Evolutionary conservation across 2,329 filamentous ascomycete species (phyloP), one percentile per base, ranked within the genome.

Genomic region (Cadophora sp.): DNA sequence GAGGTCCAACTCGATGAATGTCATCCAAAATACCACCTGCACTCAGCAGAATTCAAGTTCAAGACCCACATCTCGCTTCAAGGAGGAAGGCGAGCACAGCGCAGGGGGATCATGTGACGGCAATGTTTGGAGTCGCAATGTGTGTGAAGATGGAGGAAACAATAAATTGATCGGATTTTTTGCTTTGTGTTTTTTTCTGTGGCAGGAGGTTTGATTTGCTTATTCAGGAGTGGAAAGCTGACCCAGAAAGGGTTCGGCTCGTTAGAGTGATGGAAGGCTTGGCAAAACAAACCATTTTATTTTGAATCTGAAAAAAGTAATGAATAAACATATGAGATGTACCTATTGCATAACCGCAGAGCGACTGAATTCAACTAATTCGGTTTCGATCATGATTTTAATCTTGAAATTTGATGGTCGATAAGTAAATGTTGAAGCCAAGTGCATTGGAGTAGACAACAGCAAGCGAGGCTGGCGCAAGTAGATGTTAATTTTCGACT

Each of bases 341-440:
- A 39, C n/a, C n/a, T n/a, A n/a, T 39, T 8, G 33, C 33, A 39
- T 39, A 39, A 8, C 2, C 33, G 33, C 33, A 39, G 33, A 39
- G 33, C 11, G 11, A 39, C 33, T 6, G 33, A 39, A 39, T 39
- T 39, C 11, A 9, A 39, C 33, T 8, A 8, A 6, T 39, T 8
- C 11, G 33, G 11, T 39, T 39, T 8, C 11, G 11, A 39, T 18
- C 24, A 55, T 18, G 9, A 55, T 2, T 33, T 30, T n/a, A 7
- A 27, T 16, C 22, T 22, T 36, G 24, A 55, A 13, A 48, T n/a
- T 22, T 5, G 47, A 2, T 22, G 6, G 4, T 18, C 16, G 0
- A 89, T 93, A 0, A 92, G 95, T 93, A 0, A 92, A 95, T 88
- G 92, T 97, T 0, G 97, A 76, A 88, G 87, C 27, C 93, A 96